Evolutionary conservation across 176 grass and related monocot species (phyloP).

Genomic region (Carex pumila): DNA sequence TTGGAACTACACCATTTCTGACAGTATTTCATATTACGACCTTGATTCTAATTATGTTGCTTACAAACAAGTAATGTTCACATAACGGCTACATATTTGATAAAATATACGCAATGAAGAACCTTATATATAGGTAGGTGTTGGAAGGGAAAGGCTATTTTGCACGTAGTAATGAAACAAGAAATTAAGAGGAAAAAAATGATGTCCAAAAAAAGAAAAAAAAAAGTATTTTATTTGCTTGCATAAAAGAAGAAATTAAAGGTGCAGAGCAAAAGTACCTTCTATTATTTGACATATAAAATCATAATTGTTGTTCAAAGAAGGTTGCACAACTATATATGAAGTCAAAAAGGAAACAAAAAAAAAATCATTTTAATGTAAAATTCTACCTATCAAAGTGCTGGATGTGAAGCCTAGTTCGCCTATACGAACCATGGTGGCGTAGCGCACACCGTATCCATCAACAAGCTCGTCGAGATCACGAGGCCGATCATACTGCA

Average conservation of each 20-base stretch:
- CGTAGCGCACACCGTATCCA: slow-evolving; percentile 36
- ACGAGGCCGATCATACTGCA: slow-evolving; percentile 22
- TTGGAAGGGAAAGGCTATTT: neutral
- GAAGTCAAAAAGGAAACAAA: neutral
- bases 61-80: neutral
- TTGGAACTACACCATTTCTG: neutral
- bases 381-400: slow-evolving; percentile 34
- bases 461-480: slow-evolving; percentile 40
- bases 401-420: slow-evolving; percentile 46
- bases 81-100: neutral
- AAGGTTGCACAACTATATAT: neutral
- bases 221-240: neutral
- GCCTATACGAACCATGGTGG: slow-evolving; percentile 38
- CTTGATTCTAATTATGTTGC: neutral
- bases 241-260: neutral
- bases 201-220: slow-evolving; percentile 10
- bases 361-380: neutral
- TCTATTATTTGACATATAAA: neutral
- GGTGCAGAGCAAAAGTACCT: neutral
- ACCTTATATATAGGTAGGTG: neutral
- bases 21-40: neutral
- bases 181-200: neutral
- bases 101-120: neutral
- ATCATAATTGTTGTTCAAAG: neutral
- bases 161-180: neutral